Conservation (phyloP, 495 filamentous ascomycete genomes). For the Achaetomiella virescens region DNA sequence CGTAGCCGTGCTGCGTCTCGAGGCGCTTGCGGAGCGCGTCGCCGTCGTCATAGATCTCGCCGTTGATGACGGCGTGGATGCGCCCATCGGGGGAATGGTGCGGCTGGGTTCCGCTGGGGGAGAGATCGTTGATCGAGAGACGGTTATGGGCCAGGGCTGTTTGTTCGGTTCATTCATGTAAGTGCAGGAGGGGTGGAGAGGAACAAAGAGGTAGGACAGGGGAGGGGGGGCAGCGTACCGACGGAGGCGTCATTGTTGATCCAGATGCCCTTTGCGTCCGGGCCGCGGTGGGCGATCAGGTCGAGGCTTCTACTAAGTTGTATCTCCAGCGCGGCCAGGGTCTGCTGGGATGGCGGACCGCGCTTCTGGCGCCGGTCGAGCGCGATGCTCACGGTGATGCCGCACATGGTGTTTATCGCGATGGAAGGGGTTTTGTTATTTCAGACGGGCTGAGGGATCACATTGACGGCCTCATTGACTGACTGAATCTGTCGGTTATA, state of each 20-base stretch:
- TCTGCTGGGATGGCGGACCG: neutral
- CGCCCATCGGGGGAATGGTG: slow-evolving; percentile 33
- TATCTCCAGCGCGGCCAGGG: neutral
- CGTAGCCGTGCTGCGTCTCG: slow-evolving; percentile 25
- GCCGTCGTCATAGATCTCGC: slow-evolving; percentile 47
- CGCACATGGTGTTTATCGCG: slow-evolving; percentile 9
- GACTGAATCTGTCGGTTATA: no score
- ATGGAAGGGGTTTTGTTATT: no score
- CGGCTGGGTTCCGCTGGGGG: slow-evolving; percentile 40
- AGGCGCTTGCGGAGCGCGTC: slow-evolving; percentile 35
- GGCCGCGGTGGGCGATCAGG: slow-evolving; percentile 42
- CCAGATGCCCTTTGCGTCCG: slow-evolving; percentile 43
- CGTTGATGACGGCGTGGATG: slow-evolving; percentile 50
- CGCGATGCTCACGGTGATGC: slow-evolving; percentile 11
- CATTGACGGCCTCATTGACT: no score
- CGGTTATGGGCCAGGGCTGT: slow-evolving; percentile 24
- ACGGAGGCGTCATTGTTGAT: slow-evolving; percentile 31
- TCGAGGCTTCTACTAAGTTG: slow-evolving; percentile 26
- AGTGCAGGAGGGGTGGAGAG: neutral
- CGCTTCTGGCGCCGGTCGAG: slow-evolving; percentile 2
- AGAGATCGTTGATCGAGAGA: slow-evolving; percentile 48
- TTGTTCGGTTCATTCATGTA: neutral
- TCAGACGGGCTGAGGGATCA: neutral
- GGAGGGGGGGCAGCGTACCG: neutral
- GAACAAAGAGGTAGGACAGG: no score